phyloP scores from a whole-genome alignment of 108 stramenopile genomes.

The Aureococcus anophagefferens region DNA sequence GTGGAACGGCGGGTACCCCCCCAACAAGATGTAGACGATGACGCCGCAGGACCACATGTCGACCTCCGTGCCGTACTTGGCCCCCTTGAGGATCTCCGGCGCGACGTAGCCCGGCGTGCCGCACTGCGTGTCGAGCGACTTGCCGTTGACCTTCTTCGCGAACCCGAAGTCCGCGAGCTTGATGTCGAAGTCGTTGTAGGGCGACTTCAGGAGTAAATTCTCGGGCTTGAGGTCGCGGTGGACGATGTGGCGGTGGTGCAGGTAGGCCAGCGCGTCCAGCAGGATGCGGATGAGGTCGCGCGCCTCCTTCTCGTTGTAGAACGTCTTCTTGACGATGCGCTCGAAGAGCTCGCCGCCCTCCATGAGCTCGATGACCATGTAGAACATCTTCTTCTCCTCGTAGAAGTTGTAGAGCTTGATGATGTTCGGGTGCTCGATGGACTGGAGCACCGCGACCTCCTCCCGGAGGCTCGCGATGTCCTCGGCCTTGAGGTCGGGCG shows the following conservation, averaged over 20 bases:
- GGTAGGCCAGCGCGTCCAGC: conserved; percentile 74
- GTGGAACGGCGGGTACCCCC: conserved; percentile 80
- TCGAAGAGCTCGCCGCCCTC: conserved; percentile 69
- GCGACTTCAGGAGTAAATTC: conserved; percentile 63
- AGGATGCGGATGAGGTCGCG: conserved; percentile 69
- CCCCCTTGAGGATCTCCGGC: conserved; percentile 80
- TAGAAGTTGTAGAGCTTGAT: conserved; percentile 71
- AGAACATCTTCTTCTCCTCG: conserved; percentile 72
- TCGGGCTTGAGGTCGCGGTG: conserved; percentile 87
- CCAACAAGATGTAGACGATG: conserved; percentile 79
- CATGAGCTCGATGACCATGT: conserved; percentile 69
- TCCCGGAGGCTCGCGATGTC: not conserved
- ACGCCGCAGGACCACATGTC: conserved; percentile 95
- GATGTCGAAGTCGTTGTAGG: conserved; percentile 59
- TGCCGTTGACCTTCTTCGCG: conserved; percentile 61
- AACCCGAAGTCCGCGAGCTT: conserved; percentile 86
- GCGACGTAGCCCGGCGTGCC: conserved; percentile 93
- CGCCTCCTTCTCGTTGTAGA: conserved; percentile 88
- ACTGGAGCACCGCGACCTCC: conserved; percentile 1
- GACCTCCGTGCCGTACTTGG: conserved; percentile 67
- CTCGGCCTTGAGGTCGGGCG: not conserved
- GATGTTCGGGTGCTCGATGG: conserved; percentile 75
- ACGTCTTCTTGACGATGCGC: conserved; percentile 79
- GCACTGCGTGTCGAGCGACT: conserved; percentile 64
- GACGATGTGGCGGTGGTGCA: conserved; percentile 61